phyloP scores from a whole-genome alignment of 352 stramenopile species.

The Elongisporangium prolatum region DNA sequence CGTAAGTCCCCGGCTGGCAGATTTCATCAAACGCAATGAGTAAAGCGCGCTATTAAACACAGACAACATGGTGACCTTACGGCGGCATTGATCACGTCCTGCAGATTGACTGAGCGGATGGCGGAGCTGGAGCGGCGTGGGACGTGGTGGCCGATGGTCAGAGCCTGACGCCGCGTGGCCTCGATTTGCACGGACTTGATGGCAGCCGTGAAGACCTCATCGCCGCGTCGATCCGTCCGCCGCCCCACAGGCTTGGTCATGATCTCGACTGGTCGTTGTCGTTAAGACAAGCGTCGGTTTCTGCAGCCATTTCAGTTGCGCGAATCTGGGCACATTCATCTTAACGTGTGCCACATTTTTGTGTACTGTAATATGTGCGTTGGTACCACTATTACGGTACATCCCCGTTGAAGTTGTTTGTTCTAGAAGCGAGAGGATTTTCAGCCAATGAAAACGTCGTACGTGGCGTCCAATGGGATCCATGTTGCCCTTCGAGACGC shows the following conservation, averaged over 20 bases:
- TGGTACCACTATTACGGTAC: neutral
- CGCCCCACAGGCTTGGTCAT: neutral
- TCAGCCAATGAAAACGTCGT: slow-evolving; percentile 9
- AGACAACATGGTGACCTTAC: slow-evolving; percentile 5
- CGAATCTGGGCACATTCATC: neutral
- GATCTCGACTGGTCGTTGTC: neutral
- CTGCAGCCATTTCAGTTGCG: neutral
- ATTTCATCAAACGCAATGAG: too few relatives aligned
- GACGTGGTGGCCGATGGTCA: neutral
- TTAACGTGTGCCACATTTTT: neutral
- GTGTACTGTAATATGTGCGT: too few relatives aligned
- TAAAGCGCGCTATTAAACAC: neutral
- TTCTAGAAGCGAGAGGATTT: neutral
- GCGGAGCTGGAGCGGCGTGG: neutral
- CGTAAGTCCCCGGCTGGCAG: slow-evolving; percentile 11
- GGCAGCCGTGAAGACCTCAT: neutral
- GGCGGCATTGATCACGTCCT: slow-evolving; percentile 27
- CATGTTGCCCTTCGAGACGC: neutral
- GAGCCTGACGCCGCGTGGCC: neutral
- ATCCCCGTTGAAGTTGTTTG: slow-evolving; percentile 1
- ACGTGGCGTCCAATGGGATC: slow-evolving; percentile 5
- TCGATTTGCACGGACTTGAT: neutral
- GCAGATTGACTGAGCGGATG: slow-evolving; percentile 12
- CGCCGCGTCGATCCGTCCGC: neutral
- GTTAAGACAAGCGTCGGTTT: neutral